Conservation (phyloP, 805 yeast genomes). For the Candida boidinii region DNA sequence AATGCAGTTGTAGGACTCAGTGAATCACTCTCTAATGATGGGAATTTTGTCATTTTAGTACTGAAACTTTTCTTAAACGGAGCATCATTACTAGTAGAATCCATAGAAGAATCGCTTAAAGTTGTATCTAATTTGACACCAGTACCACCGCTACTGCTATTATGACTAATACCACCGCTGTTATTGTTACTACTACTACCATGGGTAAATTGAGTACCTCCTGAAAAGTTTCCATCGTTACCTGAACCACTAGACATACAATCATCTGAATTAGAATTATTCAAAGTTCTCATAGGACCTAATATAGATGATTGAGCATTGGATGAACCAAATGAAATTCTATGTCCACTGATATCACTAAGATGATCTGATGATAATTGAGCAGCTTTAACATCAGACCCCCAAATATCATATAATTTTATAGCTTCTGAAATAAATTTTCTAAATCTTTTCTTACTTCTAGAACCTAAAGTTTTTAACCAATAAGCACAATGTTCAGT, state of each 20-base stretch:
- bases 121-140: too few species aligned
- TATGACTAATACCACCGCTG: too few species aligned
- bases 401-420: constrained; percentile 25
- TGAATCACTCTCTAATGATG: too few species aligned
- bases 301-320: constrained; percentile 3
- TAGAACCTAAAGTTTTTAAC: constrained; percentile 17
- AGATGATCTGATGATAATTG: constrained; percentile 14
- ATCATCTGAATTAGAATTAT: background rate
- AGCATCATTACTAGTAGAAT: too few species aligned
- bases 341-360: background rate
- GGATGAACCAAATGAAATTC: background rate
- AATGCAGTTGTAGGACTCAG: too few species aligned
- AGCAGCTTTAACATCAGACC: constrained; percentile 16
- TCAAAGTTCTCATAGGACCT: too few species aligned
- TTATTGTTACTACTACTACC: too few species aligned
- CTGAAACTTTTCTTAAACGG: too few species aligned
- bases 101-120: too few species aligned
- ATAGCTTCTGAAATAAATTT: constrained; percentile 29
- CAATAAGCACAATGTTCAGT: constrained; percentile 35
- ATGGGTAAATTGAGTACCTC: too few species aligned
- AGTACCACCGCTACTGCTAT: too few species aligned
- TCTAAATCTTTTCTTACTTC: constrained; percentile 24
- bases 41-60: too few species aligned
- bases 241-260: constrained; percentile 1
- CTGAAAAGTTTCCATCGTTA: constrained; percentile 4